phyloP scores from a whole-genome alignment of 371 early-diverging fungal species.

The Caulochytrium protostelioides region DNA sequence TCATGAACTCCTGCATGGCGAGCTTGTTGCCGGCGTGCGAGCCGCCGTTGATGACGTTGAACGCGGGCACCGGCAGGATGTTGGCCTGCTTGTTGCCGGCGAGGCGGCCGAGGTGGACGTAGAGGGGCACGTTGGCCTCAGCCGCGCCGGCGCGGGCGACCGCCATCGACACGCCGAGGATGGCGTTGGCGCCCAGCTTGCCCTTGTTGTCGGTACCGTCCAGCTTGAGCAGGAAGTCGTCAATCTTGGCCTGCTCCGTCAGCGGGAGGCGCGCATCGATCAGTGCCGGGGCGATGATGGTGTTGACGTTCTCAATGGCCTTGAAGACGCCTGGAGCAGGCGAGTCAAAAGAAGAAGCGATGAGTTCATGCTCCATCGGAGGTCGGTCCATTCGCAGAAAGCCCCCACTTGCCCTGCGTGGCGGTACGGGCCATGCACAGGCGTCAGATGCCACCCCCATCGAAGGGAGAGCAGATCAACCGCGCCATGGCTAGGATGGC shows the following conservation, averaged over 20 bases:
- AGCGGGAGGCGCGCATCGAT: slow-evolving; percentile 51
- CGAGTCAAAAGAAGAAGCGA: too few species aligned
- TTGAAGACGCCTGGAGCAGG: slow-evolving; percentile 51
- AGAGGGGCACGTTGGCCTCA: slow-evolving; percentile 65
- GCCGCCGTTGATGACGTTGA: slow-evolving; percentile 99
- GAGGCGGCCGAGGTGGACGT: slow-evolving; percentile 72
- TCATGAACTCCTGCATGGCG: slow-evolving; percentile 99
- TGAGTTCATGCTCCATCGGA: too few species aligned
- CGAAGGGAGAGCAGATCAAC: too few species aligned
- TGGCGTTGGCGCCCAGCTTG: slow-evolving; percentile 88
- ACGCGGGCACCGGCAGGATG: slow-evolving; percentile 88
- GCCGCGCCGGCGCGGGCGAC: slow-evolving; percentile 90
- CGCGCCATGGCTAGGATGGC: too few species aligned
- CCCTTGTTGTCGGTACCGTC: slow-evolving; percentile 86
- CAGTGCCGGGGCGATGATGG: slow-evolving; percentile 59
- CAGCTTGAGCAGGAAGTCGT: slow-evolving; percentile 66
- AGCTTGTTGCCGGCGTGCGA: slow-evolving; percentile 97
- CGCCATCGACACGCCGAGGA: slow-evolving; percentile 92
- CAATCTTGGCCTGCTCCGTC: slow-evolving; percentile 67
- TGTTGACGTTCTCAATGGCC: slow-evolving; percentile 83
- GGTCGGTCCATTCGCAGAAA: too few species aligned
- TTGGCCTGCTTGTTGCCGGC: slow-evolving; percentile 54
- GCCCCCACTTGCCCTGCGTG: too few species aligned
- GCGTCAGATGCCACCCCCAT: too few species aligned
- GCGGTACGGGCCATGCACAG: too few species aligned